A percentile compares a stretch with the other conserved stretches of the same genome.
phyloP scores from a whole-genome alignment of 495 filamentous ascomycete genomes.

The Parathielavia hyrcaniae region DNA sequence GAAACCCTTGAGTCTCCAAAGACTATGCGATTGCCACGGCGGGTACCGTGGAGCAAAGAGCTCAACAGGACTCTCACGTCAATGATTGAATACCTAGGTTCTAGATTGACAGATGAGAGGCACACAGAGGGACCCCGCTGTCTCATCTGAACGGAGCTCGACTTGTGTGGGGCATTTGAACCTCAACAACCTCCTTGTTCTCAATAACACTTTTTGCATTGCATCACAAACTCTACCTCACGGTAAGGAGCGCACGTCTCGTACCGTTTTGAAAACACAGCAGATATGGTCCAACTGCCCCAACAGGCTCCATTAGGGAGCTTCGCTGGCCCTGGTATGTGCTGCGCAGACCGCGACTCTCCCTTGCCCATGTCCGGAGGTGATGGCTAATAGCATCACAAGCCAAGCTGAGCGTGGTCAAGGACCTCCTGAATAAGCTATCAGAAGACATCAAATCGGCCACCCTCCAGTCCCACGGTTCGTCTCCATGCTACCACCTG shows the following conservation, averaged over 20 bases:
- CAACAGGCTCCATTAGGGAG: neutral
- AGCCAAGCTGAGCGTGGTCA: conserved; percentile 63
- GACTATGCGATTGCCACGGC: too few relatives aligned
- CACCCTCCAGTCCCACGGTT: conserved; percentile 52
- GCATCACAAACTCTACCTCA: neutral
- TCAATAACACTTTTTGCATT: too few relatives aligned
- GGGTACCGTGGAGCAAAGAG: too few relatives aligned
- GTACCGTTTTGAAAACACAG: too few relatives aligned
- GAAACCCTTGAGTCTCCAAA: too few relatives aligned
- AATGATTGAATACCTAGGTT: too few relatives aligned
- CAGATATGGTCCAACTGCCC: neutral
- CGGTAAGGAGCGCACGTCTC: neutral
- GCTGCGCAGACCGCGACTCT: neutral
- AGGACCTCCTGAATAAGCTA: conserved; percentile 51
- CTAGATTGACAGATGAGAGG: too few relatives aligned
- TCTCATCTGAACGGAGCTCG: neutral
- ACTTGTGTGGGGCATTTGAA: neutral
- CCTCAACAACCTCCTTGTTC: neutral
- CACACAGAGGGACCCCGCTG: neutral
- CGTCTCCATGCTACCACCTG: conserved; percentile 22
- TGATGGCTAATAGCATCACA: conserved; percentile 8
- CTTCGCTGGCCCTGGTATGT: conserved; percentile 2
- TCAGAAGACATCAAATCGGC: conserved; percentile 51
- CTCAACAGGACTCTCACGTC: too few relatives aligned
- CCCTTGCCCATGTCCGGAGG: neutral